Evolutionary conservation across 805 yeast species (phyloP), one percentile per base, ranked within the genome.

Genomic region (Lipomyces japonicus): DNA sequence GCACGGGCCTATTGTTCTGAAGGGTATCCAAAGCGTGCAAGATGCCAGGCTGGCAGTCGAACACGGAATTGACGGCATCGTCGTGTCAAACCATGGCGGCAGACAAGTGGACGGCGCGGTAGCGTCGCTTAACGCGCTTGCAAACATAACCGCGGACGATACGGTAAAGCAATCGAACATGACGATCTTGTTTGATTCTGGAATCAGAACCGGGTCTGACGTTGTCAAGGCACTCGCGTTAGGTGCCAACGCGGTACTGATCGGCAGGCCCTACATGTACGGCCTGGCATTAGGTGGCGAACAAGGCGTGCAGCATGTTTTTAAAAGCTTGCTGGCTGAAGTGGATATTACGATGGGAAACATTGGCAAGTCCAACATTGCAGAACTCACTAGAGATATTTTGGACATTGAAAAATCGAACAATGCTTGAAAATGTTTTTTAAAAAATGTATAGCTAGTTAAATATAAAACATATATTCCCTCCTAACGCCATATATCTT

Each of bases 1-100:
- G 61, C 40, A 49, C 12, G 60, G 61, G 10, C 61, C 61, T 4
- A 51, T 61, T 41, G 70, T 82, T 31, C 72, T 83, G 48, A 84
- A 84, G 62, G 91, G 93, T 51, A 80, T 84, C 12, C 89, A 84
- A 65, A 68, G 85, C 42, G 78, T 74, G 14, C 85, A 81, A 51
- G 91, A 85, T 62, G 84, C 81, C 1, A 57, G 82, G 9, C 64
- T 69, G 43, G 91, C 91, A 0, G 74, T 76, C 3, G 81, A 82
- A 50, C 69, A 76, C 55, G 88, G 87, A 1, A 75, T 76, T 30
- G 75, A 77, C 42, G 91, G 86, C 44, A 81, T 84, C 22, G 84
- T 84, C 1, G 62, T 84, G 36, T 84, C 90, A 1, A 84, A 84
- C 59, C 93, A 84, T 67, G 93, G 93, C 55, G 91, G 93, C 41